These are phyloP conservation scores for Saccharomycopsis synnaedendra DNA, from an alignment of 805 yeast species.

Conservation along the genomic window DNA sequence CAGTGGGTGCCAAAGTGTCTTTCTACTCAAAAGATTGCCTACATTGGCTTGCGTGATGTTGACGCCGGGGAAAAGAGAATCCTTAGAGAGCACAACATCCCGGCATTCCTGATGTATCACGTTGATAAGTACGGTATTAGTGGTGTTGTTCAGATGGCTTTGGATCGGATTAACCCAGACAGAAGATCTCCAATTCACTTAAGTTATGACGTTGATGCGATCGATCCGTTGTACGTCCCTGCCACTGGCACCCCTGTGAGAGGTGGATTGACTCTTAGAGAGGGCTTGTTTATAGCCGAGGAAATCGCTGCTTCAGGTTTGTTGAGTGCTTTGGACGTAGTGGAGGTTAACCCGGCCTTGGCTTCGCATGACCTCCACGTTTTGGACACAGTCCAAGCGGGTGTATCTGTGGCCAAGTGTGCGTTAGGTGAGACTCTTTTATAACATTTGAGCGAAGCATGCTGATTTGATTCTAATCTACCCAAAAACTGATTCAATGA, in stretches of 20 bases:
- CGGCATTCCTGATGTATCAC: conserved; percentile 92
- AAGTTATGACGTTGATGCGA: conserved; percentile 93
- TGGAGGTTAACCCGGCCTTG: conserved; percentile 85
- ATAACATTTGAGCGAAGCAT: conserved; percentile 21
- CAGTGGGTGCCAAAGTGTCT: conserved; percentile 70
- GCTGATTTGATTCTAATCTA: not conserved
- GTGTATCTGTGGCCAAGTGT: conserved; percentile 84
- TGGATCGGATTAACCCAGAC: conserved; percentile 64
- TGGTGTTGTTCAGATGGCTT: conserved; percentile 84
- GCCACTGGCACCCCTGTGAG: conserved; percentile 98
- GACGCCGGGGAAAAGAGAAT: conserved; percentile 77
- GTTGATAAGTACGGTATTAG: conserved; percentile 91
- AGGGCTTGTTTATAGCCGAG: conserved; percentile 86
- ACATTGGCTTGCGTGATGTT: conserved; percentile 90
- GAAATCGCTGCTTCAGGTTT: conserved; percentile 87
- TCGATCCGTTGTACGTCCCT: conserved; percentile 89
- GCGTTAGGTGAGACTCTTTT: conserved; percentile 87
- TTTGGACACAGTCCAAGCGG: conserved; percentile 78
- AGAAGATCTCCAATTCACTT: conserved; percentile 71
- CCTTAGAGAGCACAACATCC: conserved; percentile 56
- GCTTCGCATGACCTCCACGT: conserved; percentile 70
- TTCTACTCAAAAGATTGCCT: conserved; percentile 63
- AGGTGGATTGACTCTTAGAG: conserved; percentile 91
- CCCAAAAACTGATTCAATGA: too few relatives aligned
- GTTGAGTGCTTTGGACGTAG: conserved; percentile 79